Evolutionary conservation across 805 yeast genomes (phyloP).

Genomic region (Yarrowia deformans): DNA sequence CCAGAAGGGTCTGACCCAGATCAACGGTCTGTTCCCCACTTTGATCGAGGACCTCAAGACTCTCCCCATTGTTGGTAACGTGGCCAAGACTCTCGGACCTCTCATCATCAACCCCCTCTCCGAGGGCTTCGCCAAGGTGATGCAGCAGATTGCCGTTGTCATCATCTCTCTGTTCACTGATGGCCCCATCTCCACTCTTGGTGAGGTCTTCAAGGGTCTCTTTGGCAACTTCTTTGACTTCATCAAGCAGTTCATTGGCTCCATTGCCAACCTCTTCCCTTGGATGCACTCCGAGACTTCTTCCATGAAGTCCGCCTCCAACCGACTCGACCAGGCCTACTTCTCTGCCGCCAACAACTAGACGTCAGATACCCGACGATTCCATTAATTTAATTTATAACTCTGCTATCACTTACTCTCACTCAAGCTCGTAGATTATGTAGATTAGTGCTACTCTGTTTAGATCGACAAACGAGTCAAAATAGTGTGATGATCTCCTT

Average conservation of each 20-base stretch:
- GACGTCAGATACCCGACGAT: not conserved
- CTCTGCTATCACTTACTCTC: conserved; percentile 2
- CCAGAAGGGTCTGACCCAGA: conserved; percentile 18
- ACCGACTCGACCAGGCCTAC: conserved; percentile 37
- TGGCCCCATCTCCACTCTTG: conserved; percentile 22
- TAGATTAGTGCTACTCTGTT: conserved; percentile 1
- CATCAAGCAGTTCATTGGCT: conserved; percentile 29
- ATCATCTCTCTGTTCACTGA: conserved; percentile 23
- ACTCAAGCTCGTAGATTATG: conserved; percentile 6
- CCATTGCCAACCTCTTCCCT: conserved; percentile 33
- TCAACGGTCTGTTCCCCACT: conserved; percentile 29
- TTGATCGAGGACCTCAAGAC: conserved; percentile 32
- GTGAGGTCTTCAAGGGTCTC: conserved; percentile 7
- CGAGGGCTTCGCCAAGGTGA: conserved; percentile 34
- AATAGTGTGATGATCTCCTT: not conserved
- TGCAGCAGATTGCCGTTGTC: conserved; percentile 33
- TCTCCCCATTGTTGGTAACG: conserved; percentile 24
- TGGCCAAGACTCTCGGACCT: conserved; percentile 28
- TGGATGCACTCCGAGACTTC: conserved; percentile 36
- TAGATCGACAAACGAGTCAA: conserved; percentile 10
- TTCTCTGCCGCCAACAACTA: conserved; percentile 18
- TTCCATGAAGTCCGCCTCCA: conserved; percentile 36
- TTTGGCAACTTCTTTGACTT: conserved; percentile 15
- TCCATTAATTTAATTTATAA: conserved; percentile 12
- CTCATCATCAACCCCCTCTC: conserved; percentile 34